phyloP scores from a whole-genome alignment of 2,329 filamentous ascomycete species.

The Aspergillus phoenicis region DNA sequence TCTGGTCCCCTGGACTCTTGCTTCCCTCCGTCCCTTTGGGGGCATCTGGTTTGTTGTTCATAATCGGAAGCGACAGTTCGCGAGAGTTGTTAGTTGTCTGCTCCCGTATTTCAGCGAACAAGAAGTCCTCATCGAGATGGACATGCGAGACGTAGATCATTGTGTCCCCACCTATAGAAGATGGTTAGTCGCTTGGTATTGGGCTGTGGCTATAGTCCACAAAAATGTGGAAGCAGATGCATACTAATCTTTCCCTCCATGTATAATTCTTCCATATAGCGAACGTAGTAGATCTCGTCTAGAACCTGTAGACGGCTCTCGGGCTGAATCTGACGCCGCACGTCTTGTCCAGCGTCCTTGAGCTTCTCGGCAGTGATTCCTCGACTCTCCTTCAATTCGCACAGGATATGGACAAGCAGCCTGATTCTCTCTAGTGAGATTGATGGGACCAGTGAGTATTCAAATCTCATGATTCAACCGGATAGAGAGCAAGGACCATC shows the following conservation, averaged over 20 bases:
- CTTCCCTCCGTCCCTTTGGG: conserved; percentile 4
- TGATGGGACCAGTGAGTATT: neutral
- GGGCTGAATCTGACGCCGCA: conserved; percentile 41
- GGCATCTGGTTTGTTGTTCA: conserved; percentile 11
- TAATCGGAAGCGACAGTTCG: conserved; percentile 8
- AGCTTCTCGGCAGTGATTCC: conserved; percentile 42
- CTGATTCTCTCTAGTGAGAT: conserved; percentile 38
- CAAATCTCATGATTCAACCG: neutral
- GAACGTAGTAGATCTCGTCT: conserved; percentile 45
- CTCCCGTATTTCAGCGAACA: conserved; percentile 22
- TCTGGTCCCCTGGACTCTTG: neutral
- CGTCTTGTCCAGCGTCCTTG: conserved; percentile 43
- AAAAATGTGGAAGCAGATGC: neutral
- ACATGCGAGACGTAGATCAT: conserved; percentile 34
- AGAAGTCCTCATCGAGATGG: conserved; percentile 26
- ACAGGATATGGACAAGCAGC: conserved; percentile 45
- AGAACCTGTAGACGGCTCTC: conserved; percentile 39
- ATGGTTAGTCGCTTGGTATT: conserved; percentile 5
- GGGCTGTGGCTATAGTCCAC: neutral
- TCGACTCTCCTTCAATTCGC: conserved; percentile 39
- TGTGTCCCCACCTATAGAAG: conserved; percentile 29
- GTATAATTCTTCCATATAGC: conserved; percentile 43
- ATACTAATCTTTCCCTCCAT: conserved; percentile 42
- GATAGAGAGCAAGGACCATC: conserved; percentile 9
- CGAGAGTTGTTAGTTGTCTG: conserved; percentile 3